Evolutionary conservation across 257 asterid genomes (phyloP), one percentile per base, ranked within the genome.

Genomic region (Lycium barbarum): DNA sequence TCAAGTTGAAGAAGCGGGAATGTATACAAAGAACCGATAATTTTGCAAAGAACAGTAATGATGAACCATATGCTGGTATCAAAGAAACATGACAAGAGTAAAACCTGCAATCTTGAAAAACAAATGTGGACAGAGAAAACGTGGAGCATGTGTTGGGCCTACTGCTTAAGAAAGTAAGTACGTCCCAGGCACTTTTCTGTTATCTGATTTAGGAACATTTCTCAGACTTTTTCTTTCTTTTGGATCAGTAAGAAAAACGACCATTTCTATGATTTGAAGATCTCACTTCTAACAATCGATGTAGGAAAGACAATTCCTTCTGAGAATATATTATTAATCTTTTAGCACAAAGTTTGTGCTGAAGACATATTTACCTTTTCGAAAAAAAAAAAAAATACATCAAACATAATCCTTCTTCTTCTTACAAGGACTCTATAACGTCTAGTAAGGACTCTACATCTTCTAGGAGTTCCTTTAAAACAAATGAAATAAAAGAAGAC

Each of bases 221-320:
- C n/a, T 47, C 20, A 0, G 20, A 20, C 7, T 73, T 73, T 72
- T 47, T 11, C 40, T 47, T 73, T 20, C 38, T 45, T 47, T 20
- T n/a, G 59, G 40, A 73, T 47, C 61, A 73, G 40, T 73, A 20
- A 74, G 57, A 40, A 74, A 47, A 74, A 74, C 40, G 36, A 53
- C 59, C 81, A 47, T 74, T 20, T 74, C 81, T 47, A 49, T 12
- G 59, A 74, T 61, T 11, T 74, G 61, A 74, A 45, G 61, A 74
- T 12, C 20, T 47, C 58, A 74, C 47, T 6, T 74, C 61, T 20
- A 47, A 47, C 20, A 47, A n/a, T 14, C 7, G 36, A 74, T 10
- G 81, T 47, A 74, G 43, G 43, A 74, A 35, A 67, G 76, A 38
- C 49, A 7, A 10, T 36, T 67, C 76, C 15, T 57, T 4, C 6